These are phyloP conservation scores for Yamadazyma atlantica DNA, from an alignment of 1,139 yeast genomes.

Conservation along the genomic window DNA sequence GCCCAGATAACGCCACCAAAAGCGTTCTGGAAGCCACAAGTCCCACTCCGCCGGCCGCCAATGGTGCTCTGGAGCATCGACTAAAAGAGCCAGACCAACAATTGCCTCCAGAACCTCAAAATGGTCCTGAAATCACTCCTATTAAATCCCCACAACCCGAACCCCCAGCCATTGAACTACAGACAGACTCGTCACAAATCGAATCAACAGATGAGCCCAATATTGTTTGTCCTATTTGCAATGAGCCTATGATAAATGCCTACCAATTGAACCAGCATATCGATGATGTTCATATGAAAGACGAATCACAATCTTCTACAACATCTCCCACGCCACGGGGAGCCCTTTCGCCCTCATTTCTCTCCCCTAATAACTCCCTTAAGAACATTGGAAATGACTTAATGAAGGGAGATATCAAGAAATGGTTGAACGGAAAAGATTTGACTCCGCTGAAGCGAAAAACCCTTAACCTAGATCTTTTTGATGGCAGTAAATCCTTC, in stretches of 20 bases:
- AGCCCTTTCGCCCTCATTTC: background rate
- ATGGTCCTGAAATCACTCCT: background rate
- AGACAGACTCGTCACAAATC: conserved; percentile 4
- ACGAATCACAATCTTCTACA: background rate
- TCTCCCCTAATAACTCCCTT: conserved; percentile 6
- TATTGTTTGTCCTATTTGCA: conserved; percentile 67
- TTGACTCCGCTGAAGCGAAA: conserved; percentile 21
- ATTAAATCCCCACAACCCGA: background rate
- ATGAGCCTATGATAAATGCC: conserved; percentile 56
- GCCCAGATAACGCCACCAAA: conserved; percentile 2
- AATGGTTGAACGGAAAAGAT: conserved; percentile 21
- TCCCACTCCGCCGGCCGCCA: background rate
- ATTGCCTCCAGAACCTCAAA: background rate
- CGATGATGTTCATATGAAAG: conserved; percentile 57
- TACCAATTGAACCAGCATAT: conserved; percentile 66
- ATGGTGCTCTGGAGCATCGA: too few relatives aligned
- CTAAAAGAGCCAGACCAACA: background rate
- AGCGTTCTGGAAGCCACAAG: background rate
- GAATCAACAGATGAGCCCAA: background rate
- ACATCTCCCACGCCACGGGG: conserved; percentile 8
- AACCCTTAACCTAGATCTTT: conserved; percentile 31
- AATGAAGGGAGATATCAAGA: conserved; percentile 20
- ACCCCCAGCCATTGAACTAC: too few relatives aligned
- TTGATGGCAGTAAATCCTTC: conserved; percentile 37
- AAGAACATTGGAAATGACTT: conserved; percentile 19